These are phyloP conservation scores for Corinectria fuckeliana DNA, from an alignment of 2,329 filamentous ascomycete genomes.

Conservation along the genomic window DNA sequence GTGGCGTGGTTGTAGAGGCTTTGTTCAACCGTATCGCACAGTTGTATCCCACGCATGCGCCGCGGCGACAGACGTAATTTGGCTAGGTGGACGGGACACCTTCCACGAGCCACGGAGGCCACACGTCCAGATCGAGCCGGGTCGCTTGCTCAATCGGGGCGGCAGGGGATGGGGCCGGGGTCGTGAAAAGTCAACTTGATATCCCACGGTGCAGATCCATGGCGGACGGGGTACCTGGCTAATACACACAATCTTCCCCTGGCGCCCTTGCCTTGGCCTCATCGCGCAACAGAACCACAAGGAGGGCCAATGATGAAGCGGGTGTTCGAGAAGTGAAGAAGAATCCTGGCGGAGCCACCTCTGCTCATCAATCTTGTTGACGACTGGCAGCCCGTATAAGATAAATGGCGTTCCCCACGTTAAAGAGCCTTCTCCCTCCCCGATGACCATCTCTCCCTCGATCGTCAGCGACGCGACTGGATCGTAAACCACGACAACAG, in stretches of 20 bases:
- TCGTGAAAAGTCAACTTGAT: constrained; percentile 26
- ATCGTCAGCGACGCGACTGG: background rate
- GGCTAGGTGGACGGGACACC: constrained; percentile 18
- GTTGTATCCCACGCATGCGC: constrained; percentile 29
- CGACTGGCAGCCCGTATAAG: constrained; percentile 30
- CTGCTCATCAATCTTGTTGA: constrained; percentile 9
- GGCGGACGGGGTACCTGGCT: constrained; percentile 22
- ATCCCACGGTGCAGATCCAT: constrained; percentile 15
- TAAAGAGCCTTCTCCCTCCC: background rate
- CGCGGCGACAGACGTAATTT: constrained; percentile 28
- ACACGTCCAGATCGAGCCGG: constrained; percentile 31
- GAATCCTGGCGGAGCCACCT: constrained; percentile 25
- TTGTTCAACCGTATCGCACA: constrained; percentile 35
- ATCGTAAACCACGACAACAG: background rate
- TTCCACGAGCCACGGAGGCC: constrained; percentile 23
- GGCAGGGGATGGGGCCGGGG: constrained; percentile 16
- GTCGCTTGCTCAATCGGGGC: constrained; percentile 29
- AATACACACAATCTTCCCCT: constrained; percentile 28
- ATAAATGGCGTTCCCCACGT: constrained; percentile 30
- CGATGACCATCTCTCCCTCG: background rate
- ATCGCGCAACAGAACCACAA: constrained; percentile 24
- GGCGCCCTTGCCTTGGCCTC: constrained; percentile 16
- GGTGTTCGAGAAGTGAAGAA: constrained; percentile 20
- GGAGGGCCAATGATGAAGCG: constrained; percentile 22
- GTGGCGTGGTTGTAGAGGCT: constrained; percentile 35